phyloP scores from a whole-genome alignment of 2,329 filamentous ascomycete species.

The Orbilia javanica region DNA sequence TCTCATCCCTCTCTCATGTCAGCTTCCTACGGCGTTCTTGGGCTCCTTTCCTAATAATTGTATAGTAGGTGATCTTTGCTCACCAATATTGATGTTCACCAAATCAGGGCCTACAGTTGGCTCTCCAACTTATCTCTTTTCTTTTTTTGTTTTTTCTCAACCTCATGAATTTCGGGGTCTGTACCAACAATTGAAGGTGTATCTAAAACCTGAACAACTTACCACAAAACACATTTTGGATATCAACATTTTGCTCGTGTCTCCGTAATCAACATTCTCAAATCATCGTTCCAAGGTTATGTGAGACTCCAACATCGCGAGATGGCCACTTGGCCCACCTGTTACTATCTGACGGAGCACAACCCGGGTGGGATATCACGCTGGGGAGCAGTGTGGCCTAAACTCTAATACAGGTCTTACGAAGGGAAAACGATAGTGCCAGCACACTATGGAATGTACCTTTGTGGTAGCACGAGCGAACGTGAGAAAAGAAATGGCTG shows the following conservation, averaged over 20 bases:
- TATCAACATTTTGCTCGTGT: neutral
- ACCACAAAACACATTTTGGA: constrained; percentile 23
- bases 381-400: constrained; percentile 18
- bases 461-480: constrained; percentile 28
- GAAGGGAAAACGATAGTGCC: constrained; percentile 19
- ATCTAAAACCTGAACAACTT: constrained; percentile 16
- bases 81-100: constrained; percentile 16
- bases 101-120: neutral
- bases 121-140: neutral
- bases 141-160: neutral
- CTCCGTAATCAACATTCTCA: neutral
- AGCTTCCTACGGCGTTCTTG: constrained; percentile 28
- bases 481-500: constrained; percentile 26
- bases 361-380: constrained; percentile 37
- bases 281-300: constrained; percentile 28
- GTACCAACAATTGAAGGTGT: constrained; percentile 34
- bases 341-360: neutral
- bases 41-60: constrained; percentile 24
- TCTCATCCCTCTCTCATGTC: constrained; percentile 27
- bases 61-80: constrained; percentile 42
- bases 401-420: constrained; percentile 33
- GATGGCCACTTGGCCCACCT: constrained; percentile 26
- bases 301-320: constrained; percentile 38
- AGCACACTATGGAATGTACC: constrained; percentile 46
- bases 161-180: constrained; percentile 20